Base-by-base conservation (phyloP, 495 filamentous ascomycete species). In the Bryoglossum gracile region DNA sequence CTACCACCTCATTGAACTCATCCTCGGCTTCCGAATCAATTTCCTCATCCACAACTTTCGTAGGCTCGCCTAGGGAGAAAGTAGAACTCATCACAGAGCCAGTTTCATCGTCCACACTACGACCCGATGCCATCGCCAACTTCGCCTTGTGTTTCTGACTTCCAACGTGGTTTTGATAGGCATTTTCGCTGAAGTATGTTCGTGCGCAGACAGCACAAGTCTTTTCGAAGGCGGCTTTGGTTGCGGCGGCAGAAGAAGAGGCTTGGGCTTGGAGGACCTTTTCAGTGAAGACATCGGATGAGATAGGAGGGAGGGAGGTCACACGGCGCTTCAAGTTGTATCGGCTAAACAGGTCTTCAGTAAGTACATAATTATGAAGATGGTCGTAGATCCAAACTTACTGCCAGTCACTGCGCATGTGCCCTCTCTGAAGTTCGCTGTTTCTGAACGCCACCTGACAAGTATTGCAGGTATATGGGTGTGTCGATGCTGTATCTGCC, bases 361-460 rank as follows among this genome's bases (percentile, higher is more conserved):
- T 46, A 36, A 17, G 18, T 34, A 28, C 39, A 19, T 48, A 21
- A 3, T 35, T 30, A 13, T 30, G 41, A 10, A 5, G 8, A 4
- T 2, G n/a, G 42, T 10, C 3, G 0, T 14, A 3, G 22, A 3
- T 24, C 11, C 16, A 43, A 51, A 80, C 89, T 64, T 80, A 95
- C 90, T 97, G 91, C 91, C 92, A 98, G 65, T 98, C 92, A 57
- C 80, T 88, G 58, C 89, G 88, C 89, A 97, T 97, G 61, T 98
- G 92, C 37, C 80, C 82, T 54, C 89, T 79, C 65, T 98, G 92
- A n/a, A 89, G 78, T 63, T 97, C 91, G 62, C 83, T 84, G 62
- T 84, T 85, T 57, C 91, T 83, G 69, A 96, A 97, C 24, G 92
- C 92, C 49, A 98, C 89, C 56, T 95, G 89, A 58, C 92, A 98